Evolutionary conservation across 1,139 yeast species (phyloP), one percentile per base, ranked within the genome.

Genomic region (Torulaspora globosa): DNA sequence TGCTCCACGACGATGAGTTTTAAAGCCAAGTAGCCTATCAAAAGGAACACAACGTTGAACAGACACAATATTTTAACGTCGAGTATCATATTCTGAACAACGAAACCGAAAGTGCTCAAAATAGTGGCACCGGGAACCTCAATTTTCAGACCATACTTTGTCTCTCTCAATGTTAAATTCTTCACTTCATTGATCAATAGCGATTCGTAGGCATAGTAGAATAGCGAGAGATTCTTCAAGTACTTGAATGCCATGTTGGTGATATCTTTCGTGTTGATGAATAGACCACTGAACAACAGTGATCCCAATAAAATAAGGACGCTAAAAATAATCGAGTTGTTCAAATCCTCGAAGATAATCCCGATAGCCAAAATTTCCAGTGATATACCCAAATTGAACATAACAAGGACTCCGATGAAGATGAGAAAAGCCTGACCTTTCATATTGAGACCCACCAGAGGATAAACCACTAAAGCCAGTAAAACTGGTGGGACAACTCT

Each of bases 111-210:
- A 0, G 97, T 89, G 56, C 95, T 85, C 55, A 92, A 74, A 50
- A 92, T 92, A 1, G 95, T 94, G 1, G 98, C 97, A 5, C 98
- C 98, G 0, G 98, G 98, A n/a, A 92, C 95, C 66, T 89, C 96
- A 55, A 92, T 92, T 42, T 92, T 85, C 36, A 92, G 74, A 0
- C 98, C 98, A 60, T 82, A 92, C 67, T 92, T 92, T 63, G 82
- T 82, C 63, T 92, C 98, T 53, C 80, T 81, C 58, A 92, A 73
- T 10, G 88, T 82, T 61, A 92, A 74, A 41, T 87, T 87, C 60
- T 82, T 84, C n/a, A 92, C 97, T 65, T 92, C 98, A 64, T 92
- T 92, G 44, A 92, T 90, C 1, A 90, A 76, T 54, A 92, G 72
- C 0, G 97, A 87, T 63, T 92, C 98, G 63, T 90, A 92, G 0